Evolutionary conservation across 1,139 yeast genomes (phyloP).

Genomic region (Yamadazyma spencermartinsiae): DNA sequence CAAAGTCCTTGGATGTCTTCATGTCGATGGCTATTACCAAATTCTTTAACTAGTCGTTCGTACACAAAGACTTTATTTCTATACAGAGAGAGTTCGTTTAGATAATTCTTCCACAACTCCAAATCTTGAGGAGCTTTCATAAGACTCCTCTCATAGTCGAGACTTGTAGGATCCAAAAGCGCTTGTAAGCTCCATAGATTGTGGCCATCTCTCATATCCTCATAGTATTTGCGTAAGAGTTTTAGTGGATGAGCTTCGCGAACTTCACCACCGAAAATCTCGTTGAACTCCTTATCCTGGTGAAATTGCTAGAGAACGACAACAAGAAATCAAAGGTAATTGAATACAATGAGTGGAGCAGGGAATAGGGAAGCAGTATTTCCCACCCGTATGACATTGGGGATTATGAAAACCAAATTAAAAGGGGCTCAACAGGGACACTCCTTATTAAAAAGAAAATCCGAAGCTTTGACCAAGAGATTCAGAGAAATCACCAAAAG

Average conservation of each 20-base stretch:
- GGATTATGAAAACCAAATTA: conserved; percentile 89
- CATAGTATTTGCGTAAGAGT: no score
- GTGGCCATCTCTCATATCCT: not conserved
- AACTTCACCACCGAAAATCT: not conserved
- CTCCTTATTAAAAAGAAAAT: conserved; percentile 87
- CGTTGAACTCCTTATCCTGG: not conserved
- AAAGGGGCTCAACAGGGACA: conserved; percentile 98
- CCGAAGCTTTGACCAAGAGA: conserved; percentile 94
- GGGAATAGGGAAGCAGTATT: conserved; percentile 80
- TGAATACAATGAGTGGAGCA: conserved; percentile 42
- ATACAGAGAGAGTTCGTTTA: conserved; percentile 23
- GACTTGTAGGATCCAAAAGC: conserved; percentile 32
- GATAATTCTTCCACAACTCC: conserved; percentile 56
- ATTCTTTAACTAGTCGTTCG: conserved; percentile 50
- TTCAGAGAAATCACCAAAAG: conserved; percentile 93
- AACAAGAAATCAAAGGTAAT: not conserved
- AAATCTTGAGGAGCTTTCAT: conserved; percentile 43
- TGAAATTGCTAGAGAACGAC: not conserved
- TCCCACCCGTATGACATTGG: conserved; percentile 97
- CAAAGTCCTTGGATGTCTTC: conserved; percentile 30
- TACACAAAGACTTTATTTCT: conserved; percentile 44
- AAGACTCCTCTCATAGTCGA: conserved; percentile 47
- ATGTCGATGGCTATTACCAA: conserved; percentile 49
- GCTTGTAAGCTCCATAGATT: conserved; percentile 16
- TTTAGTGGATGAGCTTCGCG: not conserved